Conservation (phyloP, 148 eudicot genomes). For the Cornus kousa region DNA sequence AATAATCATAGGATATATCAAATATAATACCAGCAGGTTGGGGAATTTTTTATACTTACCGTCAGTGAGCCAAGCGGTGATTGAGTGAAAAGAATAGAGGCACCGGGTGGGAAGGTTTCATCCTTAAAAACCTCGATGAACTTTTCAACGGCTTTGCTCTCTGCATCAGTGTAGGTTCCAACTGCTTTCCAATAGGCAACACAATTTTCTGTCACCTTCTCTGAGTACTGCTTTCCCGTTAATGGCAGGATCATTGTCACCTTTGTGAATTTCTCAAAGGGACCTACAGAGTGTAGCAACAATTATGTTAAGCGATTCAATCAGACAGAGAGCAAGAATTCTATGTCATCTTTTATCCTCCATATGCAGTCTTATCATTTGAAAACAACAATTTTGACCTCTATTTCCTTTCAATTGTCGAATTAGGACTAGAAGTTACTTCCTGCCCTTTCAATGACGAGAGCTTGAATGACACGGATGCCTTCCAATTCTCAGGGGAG, state of each 20-base stretch:
- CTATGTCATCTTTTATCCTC: not conserved
- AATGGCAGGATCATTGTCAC: conserved; percentile 73
- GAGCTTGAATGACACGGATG: too few species aligned
- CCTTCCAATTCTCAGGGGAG: too few species aligned
- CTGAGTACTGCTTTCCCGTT: conserved; percentile 74
- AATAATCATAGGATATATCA: not conserved
- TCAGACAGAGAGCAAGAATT: not conserved
- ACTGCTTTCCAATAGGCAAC: conserved; percentile 60
- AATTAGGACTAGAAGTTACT: not conserved
- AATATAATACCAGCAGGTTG: too few species aligned
- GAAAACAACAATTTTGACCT: not conserved
- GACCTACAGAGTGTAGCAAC: conserved; percentile 37
- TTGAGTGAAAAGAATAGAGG: conserved; percentile 72
- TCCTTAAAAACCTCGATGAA: conserved; percentile 61
- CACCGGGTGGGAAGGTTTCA: conserved; percentile 66
- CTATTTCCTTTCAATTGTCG: not conserved
- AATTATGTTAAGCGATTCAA: not conserved
- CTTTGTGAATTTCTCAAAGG: conserved; percentile 67
- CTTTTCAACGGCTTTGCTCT: conserved; percentile 53
- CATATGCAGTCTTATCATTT: not conserved
- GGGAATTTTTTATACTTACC: conserved; percentile 25
- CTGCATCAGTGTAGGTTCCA: conserved; percentile 70
- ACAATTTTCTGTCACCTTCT: conserved; percentile 77
- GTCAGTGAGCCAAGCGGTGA: conserved; percentile 55
- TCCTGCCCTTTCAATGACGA: too few species aligned